Conservation (phyloP, 2,329 filamentous ascomycete species). For the Neurospora sp. region DNA sequence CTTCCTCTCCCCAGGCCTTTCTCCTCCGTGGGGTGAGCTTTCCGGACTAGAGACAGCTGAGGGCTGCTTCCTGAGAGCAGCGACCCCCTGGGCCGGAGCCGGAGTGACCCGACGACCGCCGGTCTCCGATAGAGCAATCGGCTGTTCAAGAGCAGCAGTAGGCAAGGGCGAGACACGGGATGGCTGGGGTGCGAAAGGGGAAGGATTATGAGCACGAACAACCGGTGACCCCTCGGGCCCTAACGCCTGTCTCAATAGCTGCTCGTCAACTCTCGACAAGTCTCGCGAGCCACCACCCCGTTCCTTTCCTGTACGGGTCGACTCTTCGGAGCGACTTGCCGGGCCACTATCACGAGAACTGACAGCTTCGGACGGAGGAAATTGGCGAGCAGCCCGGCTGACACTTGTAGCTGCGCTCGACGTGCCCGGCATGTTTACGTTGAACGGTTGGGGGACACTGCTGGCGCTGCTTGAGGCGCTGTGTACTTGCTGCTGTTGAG, state of each 20-base stretch:
- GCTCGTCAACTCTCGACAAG: slow-evolving; percentile 25
- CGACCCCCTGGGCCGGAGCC: slow-evolving; percentile 44
- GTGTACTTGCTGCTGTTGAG: neutral
- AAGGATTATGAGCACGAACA: slow-evolving; percentile 63
- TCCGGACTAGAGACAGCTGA: slow-evolving; percentile 45
- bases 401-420: slow-evolving; percentile 8
- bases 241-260: slow-evolving; percentile 28
- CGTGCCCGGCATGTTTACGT: slow-evolving; percentile 9
- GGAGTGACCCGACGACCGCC: slow-evolving; percentile 30
- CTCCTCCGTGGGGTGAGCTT: slow-evolving; percentile 44
- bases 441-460: slow-evolving; percentile 1
- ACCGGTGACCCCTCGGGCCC: slow-evolving; percentile 46
- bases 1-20: slow-evolving; percentile 38
- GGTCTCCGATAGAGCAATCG: slow-evolving; percentile 22
- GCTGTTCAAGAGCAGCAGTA: slow-evolving; percentile 27
- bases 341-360: slow-evolving; percentile 30
- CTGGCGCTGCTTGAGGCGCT: slow-evolving; percentile 1
- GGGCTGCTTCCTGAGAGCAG: slow-evolving; percentile 43
- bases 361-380: slow-evolving; percentile 12
- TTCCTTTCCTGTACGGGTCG: slow-evolving; percentile 26
- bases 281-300: slow-evolving; percentile 25
- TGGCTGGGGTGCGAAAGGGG: slow-evolving; percentile 65
- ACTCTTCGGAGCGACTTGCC: slow-evolving; percentile 33
- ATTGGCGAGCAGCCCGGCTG: slow-evolving; percentile 3
- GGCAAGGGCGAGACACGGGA: slow-evolving; percentile 55